phyloP scores from a whole-genome alignment of 2,329 filamentous ascomycete species.

The Penicillium hesseltinei region DNA sequence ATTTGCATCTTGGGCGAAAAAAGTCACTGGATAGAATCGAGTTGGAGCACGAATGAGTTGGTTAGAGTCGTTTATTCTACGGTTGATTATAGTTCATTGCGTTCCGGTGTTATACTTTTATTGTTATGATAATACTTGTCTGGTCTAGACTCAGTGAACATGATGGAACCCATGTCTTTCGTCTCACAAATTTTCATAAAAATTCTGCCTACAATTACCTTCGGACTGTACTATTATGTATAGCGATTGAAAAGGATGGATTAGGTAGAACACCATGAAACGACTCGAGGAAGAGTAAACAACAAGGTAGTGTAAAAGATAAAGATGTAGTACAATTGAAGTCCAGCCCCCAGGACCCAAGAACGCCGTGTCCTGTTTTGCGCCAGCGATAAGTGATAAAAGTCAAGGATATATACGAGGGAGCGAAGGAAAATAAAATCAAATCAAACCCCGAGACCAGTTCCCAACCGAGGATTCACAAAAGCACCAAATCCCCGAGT shows the following conservation, averaged over 20 bases:
- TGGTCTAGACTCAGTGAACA: no score
- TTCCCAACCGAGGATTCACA: not conserved
- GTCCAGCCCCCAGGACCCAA: not conserved
- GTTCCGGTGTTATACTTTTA: no score
- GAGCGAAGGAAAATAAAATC: not conserved
- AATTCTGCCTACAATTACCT: no score
- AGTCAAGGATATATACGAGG: constrained; percentile 15
- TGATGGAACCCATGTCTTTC: no score
- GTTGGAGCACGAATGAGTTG: no score
- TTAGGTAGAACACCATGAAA: not conserved
- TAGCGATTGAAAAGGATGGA: not conserved
- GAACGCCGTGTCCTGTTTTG: constrained; percentile 15
- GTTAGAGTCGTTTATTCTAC: no score
- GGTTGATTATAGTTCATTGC: no score
- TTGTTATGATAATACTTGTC: no score
- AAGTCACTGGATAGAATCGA: no score
- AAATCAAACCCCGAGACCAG: not conserved
- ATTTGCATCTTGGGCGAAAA: no score
- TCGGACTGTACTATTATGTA: no score
- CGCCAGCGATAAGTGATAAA: constrained; percentile 13
- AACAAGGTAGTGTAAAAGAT: not conserved
- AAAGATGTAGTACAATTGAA: constrained; percentile 11
- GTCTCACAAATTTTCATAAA: not conserved
- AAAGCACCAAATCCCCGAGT: not conserved
- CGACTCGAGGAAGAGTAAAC: not conserved